A percentile compares a stretch with the other conserved stretches of the same genome.
These are phyloP conservation scores for Favolaschia claudopus DNA, from an alignment of 768 basidiomycete species.

Conservation along the genomic window DNA sequence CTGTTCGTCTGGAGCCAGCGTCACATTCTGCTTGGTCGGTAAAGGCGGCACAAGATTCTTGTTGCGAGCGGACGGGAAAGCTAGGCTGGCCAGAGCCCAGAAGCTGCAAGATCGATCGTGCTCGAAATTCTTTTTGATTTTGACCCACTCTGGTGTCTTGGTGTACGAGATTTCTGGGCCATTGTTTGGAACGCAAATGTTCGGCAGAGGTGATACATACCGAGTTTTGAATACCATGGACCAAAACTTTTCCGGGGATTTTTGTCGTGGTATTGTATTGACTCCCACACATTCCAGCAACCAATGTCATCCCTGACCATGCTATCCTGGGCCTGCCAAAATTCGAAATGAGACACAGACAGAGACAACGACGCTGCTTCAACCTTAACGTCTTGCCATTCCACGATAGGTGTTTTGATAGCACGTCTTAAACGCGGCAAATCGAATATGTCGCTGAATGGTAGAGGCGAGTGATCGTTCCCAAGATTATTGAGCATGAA, in stretches of 20 bases:
- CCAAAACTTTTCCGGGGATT: slow-evolving; percentile 24
- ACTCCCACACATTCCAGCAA: slow-evolving; percentile 40
- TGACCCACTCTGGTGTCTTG: slow-evolving; percentile 28
- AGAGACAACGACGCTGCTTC: background rate
- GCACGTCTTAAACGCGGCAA: slow-evolving; percentile 36
- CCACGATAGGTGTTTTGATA: slow-evolving; percentile 41
- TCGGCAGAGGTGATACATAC: slow-evolving; percentile 30
- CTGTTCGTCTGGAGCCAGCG: slow-evolving; percentile 31
- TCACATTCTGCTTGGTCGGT: slow-evolving; percentile 20
- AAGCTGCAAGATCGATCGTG: slow-evolving; percentile 31
- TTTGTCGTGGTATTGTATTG: slow-evolving; percentile 22
- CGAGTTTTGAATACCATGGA: slow-evolving; percentile 23
- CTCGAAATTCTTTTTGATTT: slow-evolving; percentile 25
- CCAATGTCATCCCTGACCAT: slow-evolving; percentile 33
- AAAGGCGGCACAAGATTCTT: slow-evolving; percentile 22
- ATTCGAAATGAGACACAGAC: background rate
- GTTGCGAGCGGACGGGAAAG: slow-evolving; percentile 24
- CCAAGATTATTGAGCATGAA: slow-evolving; percentile 25
- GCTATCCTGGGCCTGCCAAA: background rate
- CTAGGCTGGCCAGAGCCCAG: slow-evolving; percentile 31
- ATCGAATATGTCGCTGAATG: slow-evolving; percentile 45
- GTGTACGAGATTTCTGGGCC: slow-evolving; percentile 38
- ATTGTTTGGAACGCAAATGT: slow-evolving; percentile 33
- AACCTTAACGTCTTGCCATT: slow-evolving; percentile 48
- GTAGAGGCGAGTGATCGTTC: slow-evolving; percentile 25